Percentiles rank a stretch among this genome's conserved stretches.
Conservation (phyloP, 2,329 filamentous ascomycete species). For the Alternaria dauci region DNA sequence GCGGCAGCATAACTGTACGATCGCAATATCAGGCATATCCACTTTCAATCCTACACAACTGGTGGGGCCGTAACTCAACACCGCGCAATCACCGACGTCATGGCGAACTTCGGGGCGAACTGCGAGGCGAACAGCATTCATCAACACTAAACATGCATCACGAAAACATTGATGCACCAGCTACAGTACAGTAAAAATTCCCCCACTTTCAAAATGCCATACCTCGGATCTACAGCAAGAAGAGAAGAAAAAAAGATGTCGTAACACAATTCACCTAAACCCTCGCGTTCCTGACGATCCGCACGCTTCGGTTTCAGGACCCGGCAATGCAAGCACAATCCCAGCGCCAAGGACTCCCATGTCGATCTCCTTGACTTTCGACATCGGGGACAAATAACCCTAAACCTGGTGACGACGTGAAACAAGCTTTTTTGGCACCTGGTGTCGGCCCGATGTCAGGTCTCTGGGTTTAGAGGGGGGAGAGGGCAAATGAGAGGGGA, state of each 20-base stretch:
- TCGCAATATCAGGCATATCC: conserved; percentile 1
- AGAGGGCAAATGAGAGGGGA: conserved; percentile 2
- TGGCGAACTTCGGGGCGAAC: background rate
- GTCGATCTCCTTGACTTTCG: background rate
- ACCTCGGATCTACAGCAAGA: background rate
- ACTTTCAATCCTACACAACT: background rate
- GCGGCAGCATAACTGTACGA: background rate
- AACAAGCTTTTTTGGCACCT: background rate
- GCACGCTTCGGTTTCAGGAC: background rate
- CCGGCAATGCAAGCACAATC: background rate
- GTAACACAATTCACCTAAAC: background rate
- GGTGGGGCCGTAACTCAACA: background rate
- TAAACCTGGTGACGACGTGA: background rate
- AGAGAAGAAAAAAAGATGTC: background rate
- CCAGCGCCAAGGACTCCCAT: background rate
- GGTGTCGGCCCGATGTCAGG: background rate
- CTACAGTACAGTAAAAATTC: background rate
- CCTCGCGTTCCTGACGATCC: background rate
- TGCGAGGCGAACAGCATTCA: background rate
- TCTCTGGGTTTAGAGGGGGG: background rate
- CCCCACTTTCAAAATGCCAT: background rate
- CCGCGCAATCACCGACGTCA: conserved; percentile 6
- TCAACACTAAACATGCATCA: background rate
- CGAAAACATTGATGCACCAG: background rate
- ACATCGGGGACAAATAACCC: background rate